Percentiles rank a stretch among this genome's conserved stretches.
Conservation (phyloP, 345 rosid genomes). For the Bruguiera gymnorhiza region DNA sequence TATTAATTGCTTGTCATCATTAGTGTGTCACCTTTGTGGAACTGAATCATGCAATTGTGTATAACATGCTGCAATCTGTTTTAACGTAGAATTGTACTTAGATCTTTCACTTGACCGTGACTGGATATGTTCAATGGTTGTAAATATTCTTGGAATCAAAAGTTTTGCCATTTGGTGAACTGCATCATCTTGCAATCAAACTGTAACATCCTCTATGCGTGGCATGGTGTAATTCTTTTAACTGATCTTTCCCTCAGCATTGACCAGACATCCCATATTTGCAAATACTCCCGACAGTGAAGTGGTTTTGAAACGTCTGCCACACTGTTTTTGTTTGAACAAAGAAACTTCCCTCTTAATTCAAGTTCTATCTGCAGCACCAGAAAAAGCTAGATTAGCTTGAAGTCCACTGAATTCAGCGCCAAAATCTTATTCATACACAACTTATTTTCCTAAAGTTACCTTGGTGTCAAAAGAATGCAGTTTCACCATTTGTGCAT, state of each 20-base stretch:
- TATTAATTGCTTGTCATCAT: neutral
- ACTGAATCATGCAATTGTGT: neutral
- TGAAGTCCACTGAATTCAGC: neutral
- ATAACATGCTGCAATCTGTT: neutral
- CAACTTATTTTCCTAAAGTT: neutral
- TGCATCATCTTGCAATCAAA: too few relatives aligned
- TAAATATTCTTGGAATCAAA: constrained; percentile 14
- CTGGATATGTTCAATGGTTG: neutral
- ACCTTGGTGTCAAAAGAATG: constrained; percentile 97
- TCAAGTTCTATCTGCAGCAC: constrained; percentile 35
- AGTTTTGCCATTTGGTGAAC: too few relatives aligned
- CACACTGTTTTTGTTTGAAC: too few relatives aligned
- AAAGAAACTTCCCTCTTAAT: too few relatives aligned
- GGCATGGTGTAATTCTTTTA: too few relatives aligned
- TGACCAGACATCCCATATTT: too few relatives aligned
- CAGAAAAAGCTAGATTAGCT: neutral
- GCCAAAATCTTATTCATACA: neutral
- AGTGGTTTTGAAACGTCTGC: too few relatives aligned
- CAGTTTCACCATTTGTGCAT: constrained; percentile 97
- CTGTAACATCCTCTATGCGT: too few relatives aligned
- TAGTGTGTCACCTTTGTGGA: neutral
- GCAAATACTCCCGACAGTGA: too few relatives aligned
- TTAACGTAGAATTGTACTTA: neutral
- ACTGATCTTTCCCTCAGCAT: too few relatives aligned
- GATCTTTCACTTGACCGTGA: neutral